A percentile compares a stretch with the other conserved stretches of the same genome.
phyloP scores from a whole-genome alignment of 495 filamentous ascomycete genomes.

The Xylaria castorea region DNA sequence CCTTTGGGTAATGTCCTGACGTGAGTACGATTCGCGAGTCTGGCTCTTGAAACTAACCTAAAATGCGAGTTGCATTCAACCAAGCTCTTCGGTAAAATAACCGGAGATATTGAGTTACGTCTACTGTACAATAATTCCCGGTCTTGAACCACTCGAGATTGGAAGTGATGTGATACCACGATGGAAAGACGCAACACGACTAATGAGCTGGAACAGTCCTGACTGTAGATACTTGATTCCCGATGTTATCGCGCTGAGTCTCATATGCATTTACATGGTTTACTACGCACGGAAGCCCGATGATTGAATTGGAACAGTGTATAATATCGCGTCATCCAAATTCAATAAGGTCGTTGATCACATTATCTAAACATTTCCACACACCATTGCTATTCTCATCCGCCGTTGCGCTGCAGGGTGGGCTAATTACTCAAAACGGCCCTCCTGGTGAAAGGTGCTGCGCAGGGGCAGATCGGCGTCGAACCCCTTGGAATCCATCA shows the following conservation, averaged over 20 bases:
- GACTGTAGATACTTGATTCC: neutral
- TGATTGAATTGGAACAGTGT: neutral
- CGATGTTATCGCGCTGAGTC: too few relatives aligned
- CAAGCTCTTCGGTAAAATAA: neutral
- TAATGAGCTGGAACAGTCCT: neutral
- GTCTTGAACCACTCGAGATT: neutral
- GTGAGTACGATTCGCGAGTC: neutral
- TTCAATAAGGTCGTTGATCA: neutral
- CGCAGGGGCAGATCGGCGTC: conserved; percentile 29
- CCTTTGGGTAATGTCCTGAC: neutral
- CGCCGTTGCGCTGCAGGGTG: neutral
- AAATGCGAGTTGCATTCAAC: neutral
- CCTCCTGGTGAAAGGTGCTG: conserved; percentile 27
- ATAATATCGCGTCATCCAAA: neutral
- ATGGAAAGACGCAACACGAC: neutral
- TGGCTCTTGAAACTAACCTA: neutral
- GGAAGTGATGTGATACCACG: neutral
- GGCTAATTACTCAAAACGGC: conserved; percentile 22
- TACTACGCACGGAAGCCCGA: neutral
- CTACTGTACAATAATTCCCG: neutral
- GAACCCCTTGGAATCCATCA: conserved; percentile 28
- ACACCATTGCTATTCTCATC: neutral
- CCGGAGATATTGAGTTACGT: neutral
- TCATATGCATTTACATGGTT: neutral
- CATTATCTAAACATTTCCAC: neutral